phyloP scores from a whole-genome alignment of 163 green algal genomes.

The Scenedesmus sp. region DNA sequence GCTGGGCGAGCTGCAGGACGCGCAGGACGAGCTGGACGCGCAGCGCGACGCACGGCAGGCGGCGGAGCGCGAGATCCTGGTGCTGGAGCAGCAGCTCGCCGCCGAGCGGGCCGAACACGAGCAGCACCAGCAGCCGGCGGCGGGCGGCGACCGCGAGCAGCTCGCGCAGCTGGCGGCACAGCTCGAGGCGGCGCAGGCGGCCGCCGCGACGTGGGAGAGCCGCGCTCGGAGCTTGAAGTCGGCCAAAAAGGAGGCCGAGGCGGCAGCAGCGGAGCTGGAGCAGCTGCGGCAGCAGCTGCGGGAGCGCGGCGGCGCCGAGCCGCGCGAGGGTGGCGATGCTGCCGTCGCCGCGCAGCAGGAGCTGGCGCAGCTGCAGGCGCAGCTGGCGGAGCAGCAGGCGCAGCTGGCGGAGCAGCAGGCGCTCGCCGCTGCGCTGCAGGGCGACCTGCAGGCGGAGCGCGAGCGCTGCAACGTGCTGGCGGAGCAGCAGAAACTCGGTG shows the following conservation, averaged over 20 bases:
- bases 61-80: slow-evolving; percentile 36
- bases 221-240: too few species aligned
- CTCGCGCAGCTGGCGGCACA: too few species aligned
- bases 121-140: not conserved
- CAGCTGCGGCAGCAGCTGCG: slow-evolving; percentile 29
- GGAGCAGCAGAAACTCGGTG: not conserved
- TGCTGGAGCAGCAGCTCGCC: slow-evolving; percentile 24
- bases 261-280: not conserved
- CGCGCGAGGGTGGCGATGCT: too few species aligned
- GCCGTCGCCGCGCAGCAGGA: not conserved
- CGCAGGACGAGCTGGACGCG: slow-evolving; percentile 20
- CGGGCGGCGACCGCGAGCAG: too few species aligned
- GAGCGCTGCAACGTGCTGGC: not conserved
- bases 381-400: too few species aligned
- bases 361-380: not conserved
- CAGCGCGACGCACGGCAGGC: slow-evolving; percentile 19
- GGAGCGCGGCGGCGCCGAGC: too few species aligned
- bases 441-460: not conserved
- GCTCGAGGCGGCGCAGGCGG: too few species aligned
- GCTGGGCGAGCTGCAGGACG: slow-evolving; percentile 34
- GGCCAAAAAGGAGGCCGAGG: too few species aligned
- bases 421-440: not conserved
- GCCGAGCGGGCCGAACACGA: not conserved
- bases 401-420: not conserved
- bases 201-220: too few species aligned